Conservation (phyloP, 768 basidiomycete species). For the Lentinus tigrinus region DNA sequence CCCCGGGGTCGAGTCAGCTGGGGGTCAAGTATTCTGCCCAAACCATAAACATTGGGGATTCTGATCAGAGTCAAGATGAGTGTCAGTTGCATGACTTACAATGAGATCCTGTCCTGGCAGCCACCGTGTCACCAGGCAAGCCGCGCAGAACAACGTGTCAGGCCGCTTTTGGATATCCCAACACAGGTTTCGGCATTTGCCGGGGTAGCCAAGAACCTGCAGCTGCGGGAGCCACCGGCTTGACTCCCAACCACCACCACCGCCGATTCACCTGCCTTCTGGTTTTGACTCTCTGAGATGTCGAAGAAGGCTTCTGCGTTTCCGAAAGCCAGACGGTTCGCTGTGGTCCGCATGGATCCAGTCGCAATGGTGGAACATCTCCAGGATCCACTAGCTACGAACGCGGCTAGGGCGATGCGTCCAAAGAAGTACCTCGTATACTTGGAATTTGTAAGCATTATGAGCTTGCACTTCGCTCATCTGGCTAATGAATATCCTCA, state of each 20-base stretch:
- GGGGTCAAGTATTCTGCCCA: too few relatives aligned
- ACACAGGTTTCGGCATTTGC: too few relatives aligned
- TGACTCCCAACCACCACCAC: not conserved
- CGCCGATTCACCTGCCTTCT: not conserved
- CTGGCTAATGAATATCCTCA: not conserved
- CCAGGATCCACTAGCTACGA: not conserved
- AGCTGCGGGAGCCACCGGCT: not conserved
- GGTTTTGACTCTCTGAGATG: not conserved
- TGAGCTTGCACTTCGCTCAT: not conserved
- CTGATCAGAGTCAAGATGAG: too few relatives aligned
- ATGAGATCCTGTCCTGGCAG: too few relatives aligned
- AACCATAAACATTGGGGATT: too few relatives aligned
- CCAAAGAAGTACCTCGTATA: not conserved
- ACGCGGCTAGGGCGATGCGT: not conserved
- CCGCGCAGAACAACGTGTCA: too few relatives aligned
- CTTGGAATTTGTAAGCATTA: not conserved
- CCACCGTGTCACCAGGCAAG: too few relatives aligned
- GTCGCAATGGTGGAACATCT: slow-evolving; percentile 3
- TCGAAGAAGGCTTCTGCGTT: not conserved
- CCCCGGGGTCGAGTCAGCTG: too few relatives aligned
- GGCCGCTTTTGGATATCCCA: too few relatives aligned
- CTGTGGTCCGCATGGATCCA: not conserved
- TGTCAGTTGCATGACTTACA: too few relatives aligned
- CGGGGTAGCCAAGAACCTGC: too few relatives aligned
- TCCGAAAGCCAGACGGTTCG: not conserved